Conservation (phyloP, 225 moss, liverwort and hornwort species). For the Rhytidiadelphus loreus region DNA sequence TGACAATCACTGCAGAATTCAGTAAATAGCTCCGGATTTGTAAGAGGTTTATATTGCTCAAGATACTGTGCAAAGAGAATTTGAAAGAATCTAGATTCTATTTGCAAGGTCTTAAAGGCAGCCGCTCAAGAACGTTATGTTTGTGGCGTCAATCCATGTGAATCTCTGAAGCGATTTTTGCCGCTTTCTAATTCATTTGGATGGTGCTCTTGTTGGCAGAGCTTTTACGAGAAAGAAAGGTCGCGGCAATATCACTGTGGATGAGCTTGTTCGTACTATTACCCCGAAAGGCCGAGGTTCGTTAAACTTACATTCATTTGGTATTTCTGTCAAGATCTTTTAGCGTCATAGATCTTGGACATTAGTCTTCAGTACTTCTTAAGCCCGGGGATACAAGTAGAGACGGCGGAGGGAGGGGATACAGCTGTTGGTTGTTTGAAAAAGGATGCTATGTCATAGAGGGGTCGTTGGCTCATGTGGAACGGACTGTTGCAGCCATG, state of each 20-base stretch:
- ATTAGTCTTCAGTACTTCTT: not conserved
- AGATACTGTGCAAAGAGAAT: not conserved
- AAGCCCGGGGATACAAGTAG: not conserved
- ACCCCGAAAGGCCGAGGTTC: constrained; percentile 82
- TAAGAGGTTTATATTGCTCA: not conserved
- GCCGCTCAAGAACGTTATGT: not conserved
- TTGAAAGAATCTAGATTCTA: not conserved
- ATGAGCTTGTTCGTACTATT: constrained; percentile 84
- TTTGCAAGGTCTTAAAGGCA: not conserved
- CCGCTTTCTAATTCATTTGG: not conserved
- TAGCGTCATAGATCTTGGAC: not conserved
- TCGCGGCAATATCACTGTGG: constrained; percentile 72
- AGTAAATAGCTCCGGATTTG: not conserved
- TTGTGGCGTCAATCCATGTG: not conserved
- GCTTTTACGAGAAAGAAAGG: constrained; percentile 73
- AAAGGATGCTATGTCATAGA: not conserved
- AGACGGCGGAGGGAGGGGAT: not conserved
- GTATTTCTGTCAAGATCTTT: not conserved
- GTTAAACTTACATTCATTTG: not conserved
- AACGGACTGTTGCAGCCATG: constrained; percentile 64
- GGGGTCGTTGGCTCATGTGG: constrained; percentile 10
- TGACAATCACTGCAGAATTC: not conserved
- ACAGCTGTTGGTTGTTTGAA: not conserved
- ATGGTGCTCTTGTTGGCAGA: constrained; percentile 10
- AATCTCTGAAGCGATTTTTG: not conserved